Evolutionary conservation across 2,329 filamentous ascomycete species (phyloP), one percentile per base, ranked within the genome.

Genomic region (Ambrosiella beaveri): DNA sequence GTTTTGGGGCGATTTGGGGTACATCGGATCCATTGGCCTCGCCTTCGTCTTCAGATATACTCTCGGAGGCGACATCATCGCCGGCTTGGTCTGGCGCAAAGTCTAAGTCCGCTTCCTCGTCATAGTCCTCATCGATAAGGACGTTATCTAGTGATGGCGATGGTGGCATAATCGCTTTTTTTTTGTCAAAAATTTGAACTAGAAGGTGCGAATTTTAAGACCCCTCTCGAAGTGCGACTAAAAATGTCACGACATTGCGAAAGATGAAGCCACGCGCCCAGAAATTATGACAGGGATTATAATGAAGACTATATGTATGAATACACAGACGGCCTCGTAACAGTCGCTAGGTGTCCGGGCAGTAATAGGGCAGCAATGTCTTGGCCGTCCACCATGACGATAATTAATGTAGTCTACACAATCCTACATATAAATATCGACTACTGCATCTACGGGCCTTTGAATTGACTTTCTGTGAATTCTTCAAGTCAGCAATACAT

Each of bases 51-150:
- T 56, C 53, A 36, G 47, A 58, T 49, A 36, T 49, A 5, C 52
- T 51, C 60, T 63, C 62, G 15, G 63, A 61, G 54, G 66, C 65
- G 40, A 66, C 64, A 19, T 61, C 64, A 52, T 68, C 68, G 40
- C 75, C 75, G 7, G 75, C 75, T 59, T 77, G 80, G 15, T 73
- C 81, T n/a, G 78, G 79, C 27, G 81, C 77, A 62, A 88, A 88
- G 65, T 88, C 84, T 8, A 84, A 85, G 66, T 88, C 85, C 63
- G 87, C 81, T 2, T 83, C 82, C 1, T 84, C 86, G 13, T 75
- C 79, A 64, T 87, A 87, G 60, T 79, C 53, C 2, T 54, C 56
- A 17, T 56, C 52, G n/a, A 47, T 53, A 36, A 54, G 38, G 15
- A 27, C 19, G 39, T 50, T 35, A 35, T 35, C 19, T 44, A 35